Evolutionary conservation across 345 rosid genomes (phyloP).

Genomic region (Aegle marmelos): DNA sequence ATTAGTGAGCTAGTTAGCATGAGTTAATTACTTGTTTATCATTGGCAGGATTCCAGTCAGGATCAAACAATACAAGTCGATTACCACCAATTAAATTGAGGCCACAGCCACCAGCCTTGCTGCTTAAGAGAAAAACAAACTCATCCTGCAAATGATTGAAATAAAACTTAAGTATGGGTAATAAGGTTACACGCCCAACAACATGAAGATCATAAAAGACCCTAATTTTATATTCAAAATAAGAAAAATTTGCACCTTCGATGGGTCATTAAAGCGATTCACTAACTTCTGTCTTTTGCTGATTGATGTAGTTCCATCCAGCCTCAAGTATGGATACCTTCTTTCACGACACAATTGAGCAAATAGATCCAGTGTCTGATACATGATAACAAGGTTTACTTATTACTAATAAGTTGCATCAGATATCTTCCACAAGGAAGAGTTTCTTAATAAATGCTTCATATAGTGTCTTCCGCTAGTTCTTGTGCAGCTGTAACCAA

Average conservation of each 20-base stretch:
- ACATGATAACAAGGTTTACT: constrained; percentile 17
- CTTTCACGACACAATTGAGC: constrained; percentile 97
- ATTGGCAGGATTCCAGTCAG: constrained; percentile 99
- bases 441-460: neutral
- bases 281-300: constrained; percentile 96
- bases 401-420: constrained; percentile 11
- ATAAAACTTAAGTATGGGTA: constrained; percentile 4
- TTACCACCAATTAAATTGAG: constrained; percentile 94
- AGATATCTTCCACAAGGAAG: constrained; percentile 4
- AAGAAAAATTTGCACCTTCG: constrained; percentile 50
- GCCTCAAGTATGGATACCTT: constrained; percentile 88
- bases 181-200: constrained; percentile 1
- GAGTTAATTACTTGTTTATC: constrained; percentile 80
- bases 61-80: constrained; percentile 93
- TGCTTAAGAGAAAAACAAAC: constrained; percentile 94
- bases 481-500: neutral
- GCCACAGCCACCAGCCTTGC: constrained; percentile 99
- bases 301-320: constrained; percentile 93
- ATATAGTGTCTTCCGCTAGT: neutral
- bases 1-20: neutral
- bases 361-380: constrained; percentile 93
- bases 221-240: neutral
- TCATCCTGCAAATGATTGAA: constrained; percentile 59
- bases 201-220: constrained; percentile 2
- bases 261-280: constrained; percentile 76